Percentiles rank a stretch among this genome's conserved stretches.
phyloP scores from a whole-genome alignment of 306 rosid species.

The Casuarina glauca region DNA sequence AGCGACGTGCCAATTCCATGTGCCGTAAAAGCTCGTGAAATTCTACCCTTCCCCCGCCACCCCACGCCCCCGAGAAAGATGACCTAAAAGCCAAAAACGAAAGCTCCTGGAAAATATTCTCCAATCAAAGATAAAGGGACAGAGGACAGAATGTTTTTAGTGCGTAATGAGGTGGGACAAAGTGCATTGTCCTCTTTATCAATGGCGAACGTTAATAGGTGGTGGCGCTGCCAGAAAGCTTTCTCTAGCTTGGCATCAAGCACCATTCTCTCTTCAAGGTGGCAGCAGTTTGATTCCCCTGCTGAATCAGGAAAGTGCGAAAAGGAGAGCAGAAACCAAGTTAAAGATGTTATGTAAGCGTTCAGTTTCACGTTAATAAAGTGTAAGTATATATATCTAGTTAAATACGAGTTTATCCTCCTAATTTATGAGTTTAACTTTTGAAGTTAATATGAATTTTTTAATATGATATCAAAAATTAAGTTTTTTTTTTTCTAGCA shows the following conservation, averaged over 20 bases:
- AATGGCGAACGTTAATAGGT: constrained; percentile 37
- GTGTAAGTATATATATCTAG: too few species aligned
- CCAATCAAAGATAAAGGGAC: constrained; percentile 45
- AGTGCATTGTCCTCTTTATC: constrained; percentile 36
- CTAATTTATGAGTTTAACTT: too few species aligned
- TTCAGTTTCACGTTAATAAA: too few species aligned
- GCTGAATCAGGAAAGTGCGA: constrained; percentile 13
- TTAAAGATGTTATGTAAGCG: too few species aligned
- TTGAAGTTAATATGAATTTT: too few species aligned
- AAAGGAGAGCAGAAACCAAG: neutral
- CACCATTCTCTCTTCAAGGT: constrained; percentile 2
- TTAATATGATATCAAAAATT: too few species aligned
- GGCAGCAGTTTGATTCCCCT: neutral
- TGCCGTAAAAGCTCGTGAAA: constrained; percentile 58
- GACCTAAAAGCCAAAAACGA: constrained; percentile 31
- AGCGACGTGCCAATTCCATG: constrained; percentile 54
- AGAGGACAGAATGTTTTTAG: constrained; percentile 48
- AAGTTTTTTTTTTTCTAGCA: too few species aligned
- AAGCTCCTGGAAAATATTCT: constrained; percentile 50
- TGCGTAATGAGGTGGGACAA: constrained; percentile 50
- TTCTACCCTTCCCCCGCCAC: constrained; percentile 15
- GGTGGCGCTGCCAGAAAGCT: constrained; percentile 31
- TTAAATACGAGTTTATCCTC: too few species aligned
- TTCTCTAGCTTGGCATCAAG: constrained; percentile 16
- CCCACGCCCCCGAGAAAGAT: constrained; percentile 25